Base-by-base conservation (phyloP, 345 rosid species). In the Mercurialis annua region DNA sequence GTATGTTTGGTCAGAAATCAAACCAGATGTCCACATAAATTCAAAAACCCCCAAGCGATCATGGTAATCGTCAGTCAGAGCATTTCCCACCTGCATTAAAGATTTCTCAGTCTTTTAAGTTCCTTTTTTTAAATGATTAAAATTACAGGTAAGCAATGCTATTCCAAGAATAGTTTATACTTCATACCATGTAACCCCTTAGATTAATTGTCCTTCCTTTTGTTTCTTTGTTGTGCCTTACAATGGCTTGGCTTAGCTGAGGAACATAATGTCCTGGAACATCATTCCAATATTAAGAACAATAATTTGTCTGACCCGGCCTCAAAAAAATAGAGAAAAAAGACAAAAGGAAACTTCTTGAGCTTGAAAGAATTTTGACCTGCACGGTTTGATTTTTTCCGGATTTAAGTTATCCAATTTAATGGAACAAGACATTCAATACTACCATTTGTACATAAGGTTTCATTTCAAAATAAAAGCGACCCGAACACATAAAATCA, bases 201-300 rank as follows among this genome's bases (percentile, higher is more conserved):
- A 93, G 78, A 79, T 93, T 89, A 64, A 93, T 86, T 67, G 68
- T 64, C 62, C 64, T 76, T 23, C 65, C 68, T 14, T 71, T 76
- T 61, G 72, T 75, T 70, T 73, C 85, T 62, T 20, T 56, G 82
- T 90, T 90, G 82, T 85, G 71, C 71, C 58, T 62, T 54, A 84
- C 87, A 76, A 93, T 86, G 51, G 87, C 90, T 70, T 85, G 83
- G 71, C 98, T 93, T 30, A 93, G 82, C 77, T 93, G 97, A 70
- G 97, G 98, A 81, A 90, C 87, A 83, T 90, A 93, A 77, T 93
- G 98, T 43, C 98, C 98, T 93, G 82, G 40, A 66, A 71, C 34
- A 71, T 54, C 12, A 68, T 57, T 67, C 21, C 10, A 27, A 67
- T 11, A 6, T 21, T 26, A 36, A 59, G 67, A 75, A 59, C 20